Evolutionary conservation across 257 asterid species (phyloP).

Genomic region (Striga asiatica): DNA sequence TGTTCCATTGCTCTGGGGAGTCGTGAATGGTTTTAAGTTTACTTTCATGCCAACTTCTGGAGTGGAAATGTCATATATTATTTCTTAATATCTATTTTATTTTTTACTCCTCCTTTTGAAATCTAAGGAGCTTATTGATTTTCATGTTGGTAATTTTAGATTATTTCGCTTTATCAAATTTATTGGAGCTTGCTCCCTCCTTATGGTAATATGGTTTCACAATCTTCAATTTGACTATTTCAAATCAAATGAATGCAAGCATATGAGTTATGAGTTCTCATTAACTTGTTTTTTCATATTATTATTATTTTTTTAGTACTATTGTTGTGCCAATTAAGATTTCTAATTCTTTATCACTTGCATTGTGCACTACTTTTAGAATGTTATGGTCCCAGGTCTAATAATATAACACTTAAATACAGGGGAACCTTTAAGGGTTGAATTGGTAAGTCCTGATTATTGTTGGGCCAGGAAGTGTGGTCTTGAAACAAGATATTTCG

Average conservation of each 20-base stretch:
- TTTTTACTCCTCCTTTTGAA: neutral
- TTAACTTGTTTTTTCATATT: neutral
- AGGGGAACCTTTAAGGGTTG: conserved; percentile 80
- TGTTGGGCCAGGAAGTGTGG: conserved; percentile 70
- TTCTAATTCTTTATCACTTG: conserved; percentile 3
- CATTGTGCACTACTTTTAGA: neutral
- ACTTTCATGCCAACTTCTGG: too few species aligned
- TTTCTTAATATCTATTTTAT: neutral
- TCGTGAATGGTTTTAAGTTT: conserved; percentile 25
- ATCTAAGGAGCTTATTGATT: too few species aligned
- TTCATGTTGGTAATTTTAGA: too few species aligned
- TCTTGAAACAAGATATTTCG: conserved; percentile 63
- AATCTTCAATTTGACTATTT: neutral
- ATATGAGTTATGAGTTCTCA: neutral
- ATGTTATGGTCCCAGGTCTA: conserved; percentile 13
- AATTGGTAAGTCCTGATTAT: conserved; percentile 64
- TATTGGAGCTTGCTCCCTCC: conserved; percentile 3
- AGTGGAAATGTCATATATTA: neutral
- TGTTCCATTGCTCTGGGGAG: conserved; percentile 65
- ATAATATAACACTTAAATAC: conserved; percentile 16
- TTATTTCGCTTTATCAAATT: neutral
- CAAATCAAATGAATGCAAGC: neutral
- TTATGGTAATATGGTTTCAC: neutral
- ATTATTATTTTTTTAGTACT: neutral
- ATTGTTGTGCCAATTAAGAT: neutral